Base-by-base conservation (phyloP, 2,329 filamentous ascomycete species). In the Herpotrichia juniperi region DNA sequence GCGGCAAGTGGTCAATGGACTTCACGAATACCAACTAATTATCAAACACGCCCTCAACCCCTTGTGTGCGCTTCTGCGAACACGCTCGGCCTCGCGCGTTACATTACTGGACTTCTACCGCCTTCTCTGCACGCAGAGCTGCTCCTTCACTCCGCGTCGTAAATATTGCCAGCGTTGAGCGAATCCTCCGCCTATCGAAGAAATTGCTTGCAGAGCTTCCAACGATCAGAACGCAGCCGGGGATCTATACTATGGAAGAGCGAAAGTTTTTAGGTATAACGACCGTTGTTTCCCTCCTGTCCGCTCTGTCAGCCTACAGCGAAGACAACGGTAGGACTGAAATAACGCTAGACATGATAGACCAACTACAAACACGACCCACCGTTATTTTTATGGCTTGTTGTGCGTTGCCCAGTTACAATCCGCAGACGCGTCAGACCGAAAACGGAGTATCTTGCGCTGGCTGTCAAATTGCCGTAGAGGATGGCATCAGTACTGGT, bases 401-500 rank as follows among this genome's bases (percentile, higher is more conserved):
- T 10, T 69, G 68, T 49, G 64, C 60, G 34, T 55, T 72, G 37
- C 64, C 68, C 39, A 61, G 55, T 42, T 69, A 64, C 51, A 57
- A 71, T 48, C 48, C 28, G 54, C 51, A 21, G 55, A 63, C 61
- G 32, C 58, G 57, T 26, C 56, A 43, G 46, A 57, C 65, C 37
- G 68, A 74, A 50, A 25, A 64, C 32, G 68, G 65, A 56, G 40
- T 73, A 25, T 71, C 58, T 37, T 73, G 69, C 61, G 64, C 66
- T 47, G 61, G 46, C 34, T 48, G 46, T 48, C 46, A 40, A 40
- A 4, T 28, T 31, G 46, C 46, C 19, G 8, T 67, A 46, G 53
- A 61, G 55, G 37, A 58, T 26, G 57, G 60, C 39, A 56, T 59
- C 40, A 48, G 46, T 40, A 51, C 31, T 28, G 40, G 19, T n/a